Base-by-base conservation (phyloP, 2,329 filamentous ascomycete genomes). In the Fusarium avenaceum region DNA sequence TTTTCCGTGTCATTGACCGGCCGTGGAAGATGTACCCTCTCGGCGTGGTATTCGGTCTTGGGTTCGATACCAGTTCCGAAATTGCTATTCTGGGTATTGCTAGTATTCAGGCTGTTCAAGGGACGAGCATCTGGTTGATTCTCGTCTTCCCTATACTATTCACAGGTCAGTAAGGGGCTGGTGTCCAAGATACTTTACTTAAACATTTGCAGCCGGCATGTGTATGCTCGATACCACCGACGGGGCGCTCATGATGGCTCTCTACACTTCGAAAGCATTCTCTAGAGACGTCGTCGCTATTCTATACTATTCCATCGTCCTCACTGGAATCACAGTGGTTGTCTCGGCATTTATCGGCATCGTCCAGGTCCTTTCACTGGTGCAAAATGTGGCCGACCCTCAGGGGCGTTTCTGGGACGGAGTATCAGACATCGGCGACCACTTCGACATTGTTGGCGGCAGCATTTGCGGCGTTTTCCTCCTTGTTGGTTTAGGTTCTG, bases 1-100 rank as follows among this genome's bases (percentile, higher is more conserved):
- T 96, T 63, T 97, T 98, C 79, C 89, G 87, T 42, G 82, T 96
- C 24, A 84, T 91, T 32, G 88, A 91, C 71, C 81, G 87, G 7
- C 91, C 92, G 0, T 98, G 95, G 95, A 98, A 98, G 79, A 97
- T 97, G 94, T 96, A 96, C 71, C 94, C 93, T 0, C 82, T 97
- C 0, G 95, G 95, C 0, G 85, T 98, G 0, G 82, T 98, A 6
- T 98, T 95, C 74, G 96, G 95, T 0, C 84, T 98, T 1, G 96
- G 95, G 0, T 98, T 99, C 76, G 96, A 98, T 76, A 98, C 96
- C 0, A 96, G 92, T 40, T 97, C 93, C 9, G 95, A 99, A 78
- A 92, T 98, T 74, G 95, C 96, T 0, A 85, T 99, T 9, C 80
- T 99, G 1, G 96, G 95, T 1, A 97, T 98, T 67, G 92, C 93